Evolutionary conservation across 371 early-diverging fungal genomes (phyloP).

Genomic region (Zopfochytrium polystomum): DNA sequence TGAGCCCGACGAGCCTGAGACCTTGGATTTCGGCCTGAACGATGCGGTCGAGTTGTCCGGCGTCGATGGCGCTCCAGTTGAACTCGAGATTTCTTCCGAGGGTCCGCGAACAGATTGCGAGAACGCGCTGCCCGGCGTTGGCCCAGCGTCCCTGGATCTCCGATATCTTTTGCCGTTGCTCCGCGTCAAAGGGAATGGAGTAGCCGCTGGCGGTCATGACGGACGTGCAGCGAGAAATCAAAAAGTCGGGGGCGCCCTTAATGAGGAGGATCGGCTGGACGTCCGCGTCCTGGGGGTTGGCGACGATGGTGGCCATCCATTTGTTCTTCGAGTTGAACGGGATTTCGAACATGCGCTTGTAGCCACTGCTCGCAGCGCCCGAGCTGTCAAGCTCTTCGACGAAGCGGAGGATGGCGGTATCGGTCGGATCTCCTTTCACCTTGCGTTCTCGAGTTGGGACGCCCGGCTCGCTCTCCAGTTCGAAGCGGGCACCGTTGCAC

Average conservation of each 20-base stretch:
- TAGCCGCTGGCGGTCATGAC: constrained; percentile 46
- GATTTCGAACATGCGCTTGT: constrained; percentile 75
- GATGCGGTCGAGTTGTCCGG: background rate
- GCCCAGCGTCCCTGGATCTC: constrained; percentile 59
- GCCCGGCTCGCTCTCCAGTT: no score
- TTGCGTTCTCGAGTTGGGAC: constrained; percentile 53
- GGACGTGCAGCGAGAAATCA: constrained; percentile 52
- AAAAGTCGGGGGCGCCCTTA: constrained; percentile 78
- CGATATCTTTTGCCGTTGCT: constrained; percentile 35
- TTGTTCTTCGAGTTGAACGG: constrained; percentile 96
- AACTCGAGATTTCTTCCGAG: background rate
- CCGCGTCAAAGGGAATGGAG: constrained; percentile 44
- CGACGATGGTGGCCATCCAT: constrained; percentile 76
- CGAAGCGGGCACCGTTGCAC: constrained; percentile 66
- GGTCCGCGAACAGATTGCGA: constrained; percentile 26
- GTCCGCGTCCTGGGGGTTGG: constrained; percentile 6
- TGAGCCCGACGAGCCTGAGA: constrained; percentile 70
- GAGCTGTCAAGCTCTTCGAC: constrained; percentile 40
- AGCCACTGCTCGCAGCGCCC: constrained; percentile 30
- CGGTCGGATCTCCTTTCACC: constrained; percentile 32
- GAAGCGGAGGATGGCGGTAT: constrained; percentile 68
- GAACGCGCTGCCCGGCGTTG: constrained; percentile 62
- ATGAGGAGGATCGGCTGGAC: constrained; percentile 46
- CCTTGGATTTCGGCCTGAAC: constrained; percentile 26
- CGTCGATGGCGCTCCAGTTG: background rate